Evolutionary conservation across 2,329 filamentous ascomycete species (phyloP), one percentile per base, ranked within the genome.

Genomic region (Pseudodiploospora longispora): DNA sequence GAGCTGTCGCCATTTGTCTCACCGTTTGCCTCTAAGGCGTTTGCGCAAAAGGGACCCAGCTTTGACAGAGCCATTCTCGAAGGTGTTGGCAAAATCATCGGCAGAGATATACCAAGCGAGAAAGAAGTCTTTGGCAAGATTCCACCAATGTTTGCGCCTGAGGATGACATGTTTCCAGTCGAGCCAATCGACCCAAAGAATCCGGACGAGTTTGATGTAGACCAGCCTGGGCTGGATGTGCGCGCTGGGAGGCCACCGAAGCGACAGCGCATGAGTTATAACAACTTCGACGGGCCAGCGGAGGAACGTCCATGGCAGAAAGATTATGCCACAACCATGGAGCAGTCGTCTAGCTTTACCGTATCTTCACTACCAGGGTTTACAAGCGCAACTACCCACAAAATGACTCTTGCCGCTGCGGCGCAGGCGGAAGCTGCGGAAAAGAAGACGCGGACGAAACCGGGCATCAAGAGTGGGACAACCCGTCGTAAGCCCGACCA

Each of bases 1-100:
- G 78, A 75, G 6, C 60, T 91, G 10, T 93, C 87, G 1, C 73
- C 75, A 1, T 96, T 95, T 55, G 67, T 96, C 19, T 73, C 78
- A 0, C 67, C 74, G 0, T 60, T 67, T 44, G 59, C 60, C 1
- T 54, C 58, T 5, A 55, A 49, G 27, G 57, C 54, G 63, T 61
- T 78, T 76, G 49, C 74, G 31, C 70, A 74, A 28, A 76, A 77
- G 53, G 90, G 89, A 0, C 87, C 90, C 1, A 79, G 78, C 0
- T 77, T 95, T 40, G 72, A 82, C 32, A 71, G 76, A 31, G 67
- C 70, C 1, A 70, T 80, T 1, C 71, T 93, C 8, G 71, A 75
- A 34, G 76, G 79, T 30, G 76, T 93, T 6, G 83, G 85, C 4
- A 79, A 74, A 40, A 91, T 95, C 12, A 67, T 96, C 4, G 65